phyloP scores from a whole-genome alignment of 2,329 filamentous ascomycete genomes.

The Xylariales sp. region DNA sequence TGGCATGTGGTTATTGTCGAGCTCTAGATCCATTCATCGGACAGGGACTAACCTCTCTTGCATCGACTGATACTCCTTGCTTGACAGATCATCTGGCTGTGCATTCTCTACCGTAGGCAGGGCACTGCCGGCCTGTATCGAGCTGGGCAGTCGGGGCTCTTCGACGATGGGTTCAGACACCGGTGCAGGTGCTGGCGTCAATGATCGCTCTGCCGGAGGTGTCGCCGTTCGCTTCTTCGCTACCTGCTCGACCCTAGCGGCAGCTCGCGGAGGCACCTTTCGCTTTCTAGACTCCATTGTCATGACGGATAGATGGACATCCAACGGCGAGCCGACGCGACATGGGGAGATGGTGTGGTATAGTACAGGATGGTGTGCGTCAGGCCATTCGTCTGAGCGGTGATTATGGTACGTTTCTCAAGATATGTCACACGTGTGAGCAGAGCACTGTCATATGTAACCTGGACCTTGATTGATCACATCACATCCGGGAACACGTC shows the following conservation, averaged over 20 bases:
- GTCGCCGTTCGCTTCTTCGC: slow-evolving; percentile 57
- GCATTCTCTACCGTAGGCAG: slow-evolving; percentile 65
- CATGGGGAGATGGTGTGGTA: slow-evolving; percentile 2
- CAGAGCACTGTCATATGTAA: too few relatives aligned
- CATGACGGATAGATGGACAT: background rate
- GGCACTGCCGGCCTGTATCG: slow-evolving; percentile 60
- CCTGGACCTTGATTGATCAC: too few relatives aligned
- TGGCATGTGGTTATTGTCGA: slow-evolving; percentile 25
- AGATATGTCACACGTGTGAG: too few relatives aligned
- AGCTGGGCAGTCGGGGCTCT: slow-evolving; percentile 51
- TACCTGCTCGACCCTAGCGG: slow-evolving; percentile 54
- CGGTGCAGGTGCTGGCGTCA: slow-evolving; percentile 33
- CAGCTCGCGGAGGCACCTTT: slow-evolving; percentile 59
- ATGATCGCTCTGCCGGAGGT: slow-evolving; percentile 48
- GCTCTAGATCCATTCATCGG: background rate
- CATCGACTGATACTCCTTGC: slow-evolving; percentile 67
- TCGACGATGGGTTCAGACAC: slow-evolving; percentile 31
- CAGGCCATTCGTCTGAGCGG: too few relatives aligned
- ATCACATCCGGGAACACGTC: too few relatives aligned
- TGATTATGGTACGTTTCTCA: too few relatives aligned
- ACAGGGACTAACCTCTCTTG: slow-evolving; percentile 56
- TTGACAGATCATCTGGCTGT: slow-evolving; percentile 59
- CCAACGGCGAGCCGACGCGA: slow-evolving; percentile 2
- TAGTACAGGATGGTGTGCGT: too few relatives aligned
- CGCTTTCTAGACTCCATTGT: slow-evolving; percentile 62